Conservation (phyloP, 306 rosid genomes). For the Vachellia collinsii region DNA sequence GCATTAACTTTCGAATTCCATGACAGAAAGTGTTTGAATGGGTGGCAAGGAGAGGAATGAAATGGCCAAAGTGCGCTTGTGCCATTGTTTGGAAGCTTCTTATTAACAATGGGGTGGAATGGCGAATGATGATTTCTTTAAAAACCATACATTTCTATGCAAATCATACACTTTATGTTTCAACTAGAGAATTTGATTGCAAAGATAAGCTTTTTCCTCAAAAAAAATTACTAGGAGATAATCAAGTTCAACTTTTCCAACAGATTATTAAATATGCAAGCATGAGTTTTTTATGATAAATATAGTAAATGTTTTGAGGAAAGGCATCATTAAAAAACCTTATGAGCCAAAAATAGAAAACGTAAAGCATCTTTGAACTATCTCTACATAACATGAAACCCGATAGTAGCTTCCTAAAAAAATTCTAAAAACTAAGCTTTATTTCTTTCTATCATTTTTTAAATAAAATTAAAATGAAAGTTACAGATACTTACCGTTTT, state of each 20-base stretch:
- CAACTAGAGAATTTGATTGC: background rate
- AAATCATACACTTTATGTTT: background rate
- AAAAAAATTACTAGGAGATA: background rate
- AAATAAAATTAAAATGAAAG: background rate
- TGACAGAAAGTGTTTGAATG: background rate
- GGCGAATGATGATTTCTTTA: background rate
- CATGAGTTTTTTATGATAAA: background rate
- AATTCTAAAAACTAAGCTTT: background rate
- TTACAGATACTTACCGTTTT: slow-evolving; percentile 58
- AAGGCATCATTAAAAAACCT: background rate
- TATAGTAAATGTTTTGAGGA: background rate
- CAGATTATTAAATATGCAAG: background rate
- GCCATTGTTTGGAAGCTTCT: background rate
- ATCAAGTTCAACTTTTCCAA: background rate
- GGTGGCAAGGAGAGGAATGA: background rate
- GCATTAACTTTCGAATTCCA: slow-evolving; percentile 8
- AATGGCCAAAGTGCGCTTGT: background rate
- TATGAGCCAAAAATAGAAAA: background rate
- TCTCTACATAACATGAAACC: slow-evolving; percentile 3
- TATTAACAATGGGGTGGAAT: background rate
- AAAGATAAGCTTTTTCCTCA: background rate
- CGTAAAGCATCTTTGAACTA: background rate
- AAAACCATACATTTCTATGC: background rate
- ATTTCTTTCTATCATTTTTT: slow-evolving; percentile 8
- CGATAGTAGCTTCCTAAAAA: background rate